phyloP scores from a whole-genome alignment of 1,284 basidiomycete species.

The Albatrellus sp. region DNA sequence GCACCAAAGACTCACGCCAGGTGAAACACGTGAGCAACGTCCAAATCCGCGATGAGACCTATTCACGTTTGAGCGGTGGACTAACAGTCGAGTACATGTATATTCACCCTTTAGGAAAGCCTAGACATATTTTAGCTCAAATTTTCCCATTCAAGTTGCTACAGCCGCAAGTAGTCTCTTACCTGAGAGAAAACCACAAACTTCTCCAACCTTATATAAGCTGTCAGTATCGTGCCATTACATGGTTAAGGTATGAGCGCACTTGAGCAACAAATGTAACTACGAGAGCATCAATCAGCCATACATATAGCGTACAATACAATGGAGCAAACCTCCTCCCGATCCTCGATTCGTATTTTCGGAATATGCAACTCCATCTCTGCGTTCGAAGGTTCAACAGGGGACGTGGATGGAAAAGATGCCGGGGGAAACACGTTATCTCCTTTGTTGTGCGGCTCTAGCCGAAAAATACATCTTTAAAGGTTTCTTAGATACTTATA shows the following conservation, averaged over 20 bases:
- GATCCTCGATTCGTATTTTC: conserved; percentile 26
- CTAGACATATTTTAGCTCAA: too few species aligned
- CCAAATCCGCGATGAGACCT: conserved; percentile 35
- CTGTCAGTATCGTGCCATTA: conserved; percentile 32
- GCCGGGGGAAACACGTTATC: conserved; percentile 29
- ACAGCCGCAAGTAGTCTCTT: conserved; percentile 6
- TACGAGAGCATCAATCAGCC: neutral
- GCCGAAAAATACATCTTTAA: conserved; percentile 32
- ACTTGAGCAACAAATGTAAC: too few species aligned
- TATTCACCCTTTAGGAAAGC: too few species aligned
- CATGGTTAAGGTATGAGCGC: conserved; percentile 32
- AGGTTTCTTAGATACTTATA: neutral
- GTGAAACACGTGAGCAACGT: conserved; percentile 38
- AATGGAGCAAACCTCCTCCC: conserved; percentile 26
- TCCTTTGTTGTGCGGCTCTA: conserved; percentile 21
- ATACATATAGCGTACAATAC: neutral
- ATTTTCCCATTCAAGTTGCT: too few species aligned
- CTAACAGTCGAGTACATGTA: conserved; percentile 33
- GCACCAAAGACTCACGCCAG: conserved; percentile 32
- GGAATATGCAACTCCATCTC: conserved; percentile 11
- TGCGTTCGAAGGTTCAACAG: conserved; percentile 1
- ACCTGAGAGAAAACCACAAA: conserved; percentile 53
- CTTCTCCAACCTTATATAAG: conserved; percentile 41
- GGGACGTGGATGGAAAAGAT: conserved; percentile 15
- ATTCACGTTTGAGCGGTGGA: conserved; percentile 1